A percentile compares a stretch with the other conserved stretches of the same genome.
Evolutionary conservation across 1,139 yeast genomes (phyloP).

Genomic region (Zygosaccharomyces pseudobailii): DNA sequence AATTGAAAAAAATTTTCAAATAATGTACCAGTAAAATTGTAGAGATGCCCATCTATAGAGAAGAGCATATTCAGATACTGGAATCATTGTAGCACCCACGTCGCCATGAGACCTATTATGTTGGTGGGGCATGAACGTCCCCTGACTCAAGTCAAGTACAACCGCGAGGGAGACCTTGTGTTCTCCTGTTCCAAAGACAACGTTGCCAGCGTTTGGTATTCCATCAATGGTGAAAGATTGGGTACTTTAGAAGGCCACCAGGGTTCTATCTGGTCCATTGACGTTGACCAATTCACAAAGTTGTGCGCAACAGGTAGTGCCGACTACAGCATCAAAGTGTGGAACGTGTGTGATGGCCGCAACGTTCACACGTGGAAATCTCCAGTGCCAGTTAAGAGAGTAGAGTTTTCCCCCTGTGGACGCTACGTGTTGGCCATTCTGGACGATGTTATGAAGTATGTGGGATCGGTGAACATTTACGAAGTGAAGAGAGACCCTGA

Average conservation of each 20-base stretch:
- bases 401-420: slow-evolving; percentile 77
- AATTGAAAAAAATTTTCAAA: background rate
- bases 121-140: slow-evolving; percentile 83
- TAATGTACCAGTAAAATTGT: background rate
- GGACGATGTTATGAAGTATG: slow-evolving; percentile 90
- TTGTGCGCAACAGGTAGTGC: slow-evolving; percentile 87
- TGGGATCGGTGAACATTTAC: slow-evolving; percentile 70
- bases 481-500: slow-evolving; percentile 48
- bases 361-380: slow-evolving; percentile 69
- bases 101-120: slow-evolving; percentile 48
- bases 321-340: slow-evolving; percentile 77
- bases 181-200: slow-evolving; percentile 92
- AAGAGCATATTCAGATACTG: background rate
- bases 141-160: slow-evolving; percentile 85
- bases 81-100: background rate
- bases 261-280: slow-evolving; percentile 96
- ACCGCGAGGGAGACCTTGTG: slow-evolving; percentile 90
- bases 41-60: background rate
- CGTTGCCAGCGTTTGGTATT: slow-evolving; percentile 86
- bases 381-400: slow-evolving; percentile 85
- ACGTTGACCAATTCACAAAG: slow-evolving; percentile 65
- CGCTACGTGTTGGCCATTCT: slow-evolving; percentile 68
- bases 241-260: slow-evolving; percentile 88
- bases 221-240: slow-evolving; percentile 92
- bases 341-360: slow-evolving; percentile 80